Evolutionary conservation across 2,329 filamentous ascomycete species (phyloP), one percentile per base, ranked within the genome.

Genomic region (Stemphylium lycopersici): DNA sequence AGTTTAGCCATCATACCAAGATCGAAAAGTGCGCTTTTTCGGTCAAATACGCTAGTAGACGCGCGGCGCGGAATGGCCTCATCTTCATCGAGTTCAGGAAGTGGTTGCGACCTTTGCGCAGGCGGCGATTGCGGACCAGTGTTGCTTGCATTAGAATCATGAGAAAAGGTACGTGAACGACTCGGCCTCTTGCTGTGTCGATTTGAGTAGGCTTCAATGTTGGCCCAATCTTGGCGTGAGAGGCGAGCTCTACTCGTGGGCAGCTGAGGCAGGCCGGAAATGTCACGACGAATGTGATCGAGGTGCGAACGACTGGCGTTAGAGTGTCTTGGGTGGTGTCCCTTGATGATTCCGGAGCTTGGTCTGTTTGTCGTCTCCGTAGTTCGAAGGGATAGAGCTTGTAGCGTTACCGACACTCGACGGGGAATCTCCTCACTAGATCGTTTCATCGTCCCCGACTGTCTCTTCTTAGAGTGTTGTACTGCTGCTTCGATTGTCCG

Each of bases 81-180:
- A 36, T 73, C 70, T 54, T 71, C 69, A 34, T 73, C 71, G 16
- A 73, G 59, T 58, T 74, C 67, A 4, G 71, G 71, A 26, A 74
- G 59, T 34, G 65, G 58, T 34, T 68, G 61, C 20, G 68, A 68
- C 31, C 55, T 62, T 42, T 68, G 61, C 22, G 56, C 51, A 18
- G 65, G 60, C 18, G 67, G 64, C 13, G 69, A 67, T 13, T 63
- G 58, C n/a, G 63, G 45, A 1, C 34, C 44, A 20, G 45, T 54
- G 31, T 48, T 60, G 22, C 49, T 57, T 3, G 51, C 16, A 22
- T 34, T 34, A 6, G 55, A 57, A 24, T 64, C 63, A n/a, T 37
- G 62, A 16, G 60, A 66, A 15, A 58, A 33, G 18, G 59, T 53
- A 26, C 63, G 59, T 6, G 63, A 52, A 10, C 49, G 44, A 43